Base-by-base conservation (phyloP, 139 green algal genomes). In the Chlamydomonas applanata region DNA sequence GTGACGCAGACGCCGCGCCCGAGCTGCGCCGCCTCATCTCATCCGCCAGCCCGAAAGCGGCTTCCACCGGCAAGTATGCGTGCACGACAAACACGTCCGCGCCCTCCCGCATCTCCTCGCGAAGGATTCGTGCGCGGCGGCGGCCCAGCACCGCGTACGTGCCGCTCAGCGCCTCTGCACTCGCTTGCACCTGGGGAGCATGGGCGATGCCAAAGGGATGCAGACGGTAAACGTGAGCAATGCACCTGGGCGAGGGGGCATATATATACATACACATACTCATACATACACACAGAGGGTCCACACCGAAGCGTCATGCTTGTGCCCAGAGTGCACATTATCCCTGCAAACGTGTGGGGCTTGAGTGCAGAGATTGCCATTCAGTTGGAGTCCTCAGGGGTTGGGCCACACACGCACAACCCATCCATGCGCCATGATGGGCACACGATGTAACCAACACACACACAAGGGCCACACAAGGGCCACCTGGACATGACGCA, bases 31-130 rank as follows among this genome's bases (percentile, higher is more conserved):
- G 72, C 29, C 96, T 78, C 87, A 99, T 87, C 82, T 99, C 96
- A 40, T 97, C 92, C n/a, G 89, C 95, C 66, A 99, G 91, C 4
- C 96, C 96, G 63, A 99, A 98, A 13, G 89, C 95, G 0, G 89
- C 89, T 72, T 97, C 93, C 2, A 94, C 91, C 4, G 96, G 96
- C 66, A 99, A 72, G 79, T 95, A 93, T 36, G 77, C 81, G 70
- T 86, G 73, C 49, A 93, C 80, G 25, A 88, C 80, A 87, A 99
- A 99, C 1, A 91, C 77, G 73, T 91, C 92, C n/a, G 82, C 93
- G n/a, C 96, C 96, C 85, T 99, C 96, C 1, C 92, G 87, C 88
- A 98, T 89, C 77, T 97, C 91, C 76, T 98, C 94, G 14, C 83
- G 72, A 69, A 97, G 68, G 54, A 99, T 88, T 49, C 89, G 81